Base-by-base conservation (phyloP, 495 filamentous ascomycete genomes). In the Trichodelitschia bisporula region DNA sequence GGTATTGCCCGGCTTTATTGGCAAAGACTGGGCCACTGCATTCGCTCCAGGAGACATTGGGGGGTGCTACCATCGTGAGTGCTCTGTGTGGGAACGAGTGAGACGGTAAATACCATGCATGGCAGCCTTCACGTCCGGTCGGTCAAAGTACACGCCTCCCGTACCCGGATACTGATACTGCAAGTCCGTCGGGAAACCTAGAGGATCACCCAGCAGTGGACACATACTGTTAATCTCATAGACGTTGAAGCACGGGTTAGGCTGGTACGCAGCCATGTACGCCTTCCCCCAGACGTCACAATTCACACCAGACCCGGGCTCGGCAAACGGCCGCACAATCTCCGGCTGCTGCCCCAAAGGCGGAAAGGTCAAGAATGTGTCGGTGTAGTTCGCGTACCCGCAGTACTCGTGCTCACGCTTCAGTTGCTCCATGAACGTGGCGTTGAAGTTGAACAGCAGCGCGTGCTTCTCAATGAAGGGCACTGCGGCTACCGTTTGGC, bases 31-130 rank as follows among this genome's bases (percentile, higher is more conserved):
- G 18, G 12, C 17, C 23, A 14, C 11, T 24, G 31, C 40, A 45
- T 19, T 43, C 37, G n/a, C 30, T 5, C 43, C 43, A 46, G 4
- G 19, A 23, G 14, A 41, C 29, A 28, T 43, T 36, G 18, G 31
- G 18, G n/a, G 42, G 42, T 3, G 42, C 40, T 29, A 43, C 40
- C 14, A 43, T 20, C n/a, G n/a, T n/a, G n/a, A n/a, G n/a, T n/a
- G n/a, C n/a, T n/a, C n/a, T n/a, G n/a, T n/a, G n/a, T n/a, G n/a
- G n/a, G n/a, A n/a, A n/a, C n/a, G n/a, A n/a, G n/a, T n/a, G n/a
- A n/a, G n/a, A n/a, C n/a, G n/a, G n/a, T n/a, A n/a, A n/a, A n/a
- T n/a, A n/a, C n/a, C n/a, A n/a, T n/a, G n/a, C n/a, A n/a, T n/a
- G 2, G 40, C 42, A 4, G 27, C 28, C 31, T 45, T 43, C 17